Conservation (phyloP, 345 rosid species). For the Lumnitzera littorea region DNA sequence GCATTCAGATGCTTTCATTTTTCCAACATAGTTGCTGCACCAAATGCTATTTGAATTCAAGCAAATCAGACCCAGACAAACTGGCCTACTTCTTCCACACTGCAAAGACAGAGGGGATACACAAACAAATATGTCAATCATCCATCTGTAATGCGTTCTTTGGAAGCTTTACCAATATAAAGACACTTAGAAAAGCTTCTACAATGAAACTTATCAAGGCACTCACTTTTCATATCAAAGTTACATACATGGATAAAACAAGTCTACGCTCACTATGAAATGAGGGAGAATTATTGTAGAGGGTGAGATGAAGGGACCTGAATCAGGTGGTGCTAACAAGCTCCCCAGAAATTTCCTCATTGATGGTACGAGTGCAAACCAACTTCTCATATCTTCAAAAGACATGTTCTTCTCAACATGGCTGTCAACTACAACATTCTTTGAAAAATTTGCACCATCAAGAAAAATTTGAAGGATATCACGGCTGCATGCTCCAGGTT, state of each 20-base stretch:
- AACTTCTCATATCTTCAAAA: slow-evolving; percentile 65
- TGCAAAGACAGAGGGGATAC: no score
- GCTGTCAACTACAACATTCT: slow-evolving; percentile 27
- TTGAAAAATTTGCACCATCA: slow-evolving; percentile 52
- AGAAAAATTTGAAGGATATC: slow-evolving; percentile 44
- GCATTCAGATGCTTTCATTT: no score
- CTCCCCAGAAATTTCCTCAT: slow-evolving; percentile 76
- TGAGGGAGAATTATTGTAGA: neutral
- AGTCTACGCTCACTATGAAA: neutral
- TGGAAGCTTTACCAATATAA: no score
- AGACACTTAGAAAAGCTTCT: no score
- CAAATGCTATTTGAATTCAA: no score
- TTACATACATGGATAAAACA: neutral
- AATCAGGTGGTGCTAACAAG: slow-evolving; percentile 53
- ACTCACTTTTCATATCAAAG: no score
- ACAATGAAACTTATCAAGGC: no score
- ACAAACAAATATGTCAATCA: no score
- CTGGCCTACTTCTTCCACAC: no score
- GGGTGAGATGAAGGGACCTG: slow-evolving; percentile 37
- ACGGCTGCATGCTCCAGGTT: slow-evolving; percentile 21
- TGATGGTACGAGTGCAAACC: slow-evolving; percentile 62
- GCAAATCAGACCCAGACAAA: no score
- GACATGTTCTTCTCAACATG: slow-evolving; percentile 50
- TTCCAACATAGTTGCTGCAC: no score
- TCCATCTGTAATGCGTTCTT: no score